A percentile compares a stretch with the other conserved stretches of the same genome.
These are phyloP conservation scores for Fragosphaeria purpurea DNA, from an alignment of 2,329 filamentous ascomycete genomes.

Conservation along the genomic window DNA sequence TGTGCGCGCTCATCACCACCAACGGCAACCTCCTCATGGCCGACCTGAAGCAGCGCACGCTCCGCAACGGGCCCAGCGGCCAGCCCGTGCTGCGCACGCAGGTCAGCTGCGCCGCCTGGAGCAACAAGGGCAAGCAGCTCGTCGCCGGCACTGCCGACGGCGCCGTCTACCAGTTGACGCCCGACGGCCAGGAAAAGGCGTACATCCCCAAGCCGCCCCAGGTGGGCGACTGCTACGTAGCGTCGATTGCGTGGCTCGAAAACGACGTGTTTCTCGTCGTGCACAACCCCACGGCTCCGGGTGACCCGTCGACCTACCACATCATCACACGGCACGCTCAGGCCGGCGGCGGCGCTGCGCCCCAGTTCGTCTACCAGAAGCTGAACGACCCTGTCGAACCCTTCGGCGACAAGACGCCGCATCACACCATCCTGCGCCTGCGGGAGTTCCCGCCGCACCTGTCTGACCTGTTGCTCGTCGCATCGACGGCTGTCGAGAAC, in stretches of 20 bases:
- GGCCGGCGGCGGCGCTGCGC: constrained; percentile 24
- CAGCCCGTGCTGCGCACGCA: constrained; percentile 55
- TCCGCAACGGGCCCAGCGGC: constrained; percentile 50
- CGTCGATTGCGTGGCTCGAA: constrained; percentile 78
- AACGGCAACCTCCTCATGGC: constrained; percentile 77
- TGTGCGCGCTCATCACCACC: constrained; percentile 71
- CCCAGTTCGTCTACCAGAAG: constrained; percentile 61
- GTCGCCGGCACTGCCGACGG: constrained; percentile 79
- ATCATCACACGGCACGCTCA: constrained; percentile 60
- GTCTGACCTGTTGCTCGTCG: constrained; percentile 70
- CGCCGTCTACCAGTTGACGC: constrained; percentile 71
- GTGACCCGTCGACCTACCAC: constrained; percentile 63
- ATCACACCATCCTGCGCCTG: constrained; percentile 69
- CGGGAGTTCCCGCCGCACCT: constrained; percentile 72
- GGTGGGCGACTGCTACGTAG: constrained; percentile 60
- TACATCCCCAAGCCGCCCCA: constrained; percentile 68
- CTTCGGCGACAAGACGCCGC: constrained; percentile 58
- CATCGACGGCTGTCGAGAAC: constrained; percentile 71
- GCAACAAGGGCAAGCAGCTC: constrained; percentile 83
- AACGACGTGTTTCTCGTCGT: constrained; percentile 76
- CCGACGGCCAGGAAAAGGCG: constrained; percentile 65
- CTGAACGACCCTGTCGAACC: constrained; percentile 65
- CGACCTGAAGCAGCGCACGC: constrained; percentile 58
- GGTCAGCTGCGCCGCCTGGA: constrained; percentile 85
- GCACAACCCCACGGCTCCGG: constrained; percentile 56